Evolutionary conservation across 805 yeast species (phyloP).

Genomic region (Lipomyces oligophaga): DNA sequence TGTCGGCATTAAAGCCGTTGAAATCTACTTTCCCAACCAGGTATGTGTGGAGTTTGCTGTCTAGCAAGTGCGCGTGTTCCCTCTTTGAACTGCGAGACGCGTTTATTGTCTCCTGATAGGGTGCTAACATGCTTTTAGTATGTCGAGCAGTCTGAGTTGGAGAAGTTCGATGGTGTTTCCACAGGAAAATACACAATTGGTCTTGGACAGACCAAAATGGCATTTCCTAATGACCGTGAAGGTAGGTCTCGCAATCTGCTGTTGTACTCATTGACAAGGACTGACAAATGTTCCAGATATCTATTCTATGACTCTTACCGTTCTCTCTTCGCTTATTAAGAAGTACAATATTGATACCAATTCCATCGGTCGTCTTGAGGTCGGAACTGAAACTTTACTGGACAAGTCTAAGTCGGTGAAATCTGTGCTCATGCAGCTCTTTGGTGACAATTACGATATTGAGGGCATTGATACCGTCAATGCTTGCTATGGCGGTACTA

Average conservation of each 20-base stretch:
- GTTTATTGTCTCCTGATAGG: too few relatives aligned
- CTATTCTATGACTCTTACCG: conserved; percentile 93
- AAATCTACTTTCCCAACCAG: conserved; percentile 81
- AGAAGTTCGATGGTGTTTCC: conserved; percentile 77
- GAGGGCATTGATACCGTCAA: conserved; percentile 96
- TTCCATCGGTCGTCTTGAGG: conserved; percentile 89
- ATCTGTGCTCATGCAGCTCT: conserved; percentile 90
- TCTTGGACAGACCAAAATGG: conserved; percentile 96
- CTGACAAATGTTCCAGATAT: conserved; percentile 50
- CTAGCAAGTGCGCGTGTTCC: background rate
- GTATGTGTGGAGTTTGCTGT: conserved; percentile 37
- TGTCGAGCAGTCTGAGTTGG: conserved; percentile 86
- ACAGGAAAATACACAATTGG: conserved; percentile 98
- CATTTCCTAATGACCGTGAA: conserved; percentile 94
- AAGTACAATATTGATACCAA: conserved; percentile 79
- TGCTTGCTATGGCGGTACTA: conserved; percentile 98
- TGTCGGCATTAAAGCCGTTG: conserved; percentile 96
- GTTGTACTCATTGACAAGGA: background rate
- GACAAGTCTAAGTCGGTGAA: conserved; percentile 97
- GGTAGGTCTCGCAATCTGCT: conserved; percentile 14
- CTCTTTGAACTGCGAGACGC: background rate
- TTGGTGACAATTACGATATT: conserved; percentile 81
- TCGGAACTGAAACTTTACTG: conserved; percentile 94
- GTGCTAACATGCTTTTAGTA: conserved; percentile 43
- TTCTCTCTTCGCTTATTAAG: conserved; percentile 64